phyloP scores from a whole-genome alignment of 2,329 filamentous ascomycete genomes.

The Fusarium fujikuroi region DNA sequence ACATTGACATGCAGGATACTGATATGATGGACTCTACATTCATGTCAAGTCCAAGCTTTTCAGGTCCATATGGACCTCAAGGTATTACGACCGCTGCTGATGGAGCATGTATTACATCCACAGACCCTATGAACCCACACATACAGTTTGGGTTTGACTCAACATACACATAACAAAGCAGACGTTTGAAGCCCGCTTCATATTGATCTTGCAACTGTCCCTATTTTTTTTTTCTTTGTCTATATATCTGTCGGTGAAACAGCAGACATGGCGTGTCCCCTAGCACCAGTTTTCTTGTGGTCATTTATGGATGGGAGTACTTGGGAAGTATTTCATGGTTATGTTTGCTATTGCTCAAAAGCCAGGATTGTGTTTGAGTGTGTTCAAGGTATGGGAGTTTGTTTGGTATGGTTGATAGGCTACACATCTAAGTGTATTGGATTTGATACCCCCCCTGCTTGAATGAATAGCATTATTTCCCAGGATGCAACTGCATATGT shows the following conservation, averaged over 20 bases:
- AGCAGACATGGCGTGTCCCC: background rate
- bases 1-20: constrained; percentile 52
- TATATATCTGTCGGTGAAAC: constrained; percentile 8
- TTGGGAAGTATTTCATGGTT: background rate
- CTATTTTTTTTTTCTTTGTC: constrained; percentile 6
- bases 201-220: background rate
- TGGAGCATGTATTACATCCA: constrained; percentile 36
- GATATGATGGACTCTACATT: constrained; percentile 47
- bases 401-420: constrained; percentile 20
- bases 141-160: constrained; percentile 29
- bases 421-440: constrained; percentile 21
- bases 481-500: background rate
- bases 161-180: constrained; percentile 10
- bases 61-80: constrained; percentile 35
- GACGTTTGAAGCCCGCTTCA: background rate
- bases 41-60: constrained; percentile 36
- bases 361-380: constrained; percentile 10
- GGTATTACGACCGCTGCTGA: constrained; percentile 40
- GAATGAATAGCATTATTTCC: constrained; percentile 20
- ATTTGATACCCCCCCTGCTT: constrained; percentile 39
- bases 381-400: constrained; percentile 25
- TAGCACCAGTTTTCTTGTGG: background rate
- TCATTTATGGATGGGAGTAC: constrained; percentile 18
- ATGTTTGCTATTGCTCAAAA: constrained; percentile 9
- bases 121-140: constrained; percentile 30